These are phyloP conservation scores for Cnidoscolus chayamansa DNA, from an alignment of 441 rosid genomes.

Conservation along the genomic window DNA sequence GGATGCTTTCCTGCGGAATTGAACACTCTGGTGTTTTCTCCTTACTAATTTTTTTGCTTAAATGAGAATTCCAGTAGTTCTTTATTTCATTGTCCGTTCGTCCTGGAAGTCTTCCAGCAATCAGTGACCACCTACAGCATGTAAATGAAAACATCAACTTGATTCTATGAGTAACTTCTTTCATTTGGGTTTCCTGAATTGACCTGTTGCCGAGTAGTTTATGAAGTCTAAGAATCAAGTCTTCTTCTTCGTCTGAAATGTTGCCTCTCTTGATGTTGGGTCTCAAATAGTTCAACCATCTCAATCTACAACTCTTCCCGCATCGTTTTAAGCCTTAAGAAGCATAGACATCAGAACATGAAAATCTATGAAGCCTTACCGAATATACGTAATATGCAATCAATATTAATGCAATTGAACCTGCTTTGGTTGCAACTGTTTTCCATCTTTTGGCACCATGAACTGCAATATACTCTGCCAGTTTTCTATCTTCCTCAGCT, in stretches of 20 bases:
- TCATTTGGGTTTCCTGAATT: background rate
- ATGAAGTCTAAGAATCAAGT: slow-evolving; percentile 60
- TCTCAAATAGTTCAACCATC: slow-evolving; percentile 63
- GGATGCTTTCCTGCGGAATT: background rate
- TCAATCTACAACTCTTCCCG: slow-evolving; percentile 64
- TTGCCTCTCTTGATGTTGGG: slow-evolving; percentile 73
- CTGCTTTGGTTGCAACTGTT: slow-evolving; percentile 45
- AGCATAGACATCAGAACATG: background rate
- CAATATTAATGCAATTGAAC: slow-evolving; percentile 16
- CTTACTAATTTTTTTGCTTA: slow-evolving; percentile 52
- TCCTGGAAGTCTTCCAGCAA: slow-evolving; percentile 89
- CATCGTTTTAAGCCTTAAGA: slow-evolving; percentile 48
- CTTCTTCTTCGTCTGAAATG: slow-evolving; percentile 61
- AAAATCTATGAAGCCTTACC: background rate
- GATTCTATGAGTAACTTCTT: background rate
- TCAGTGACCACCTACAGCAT: slow-evolving; percentile 60
- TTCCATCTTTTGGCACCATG: slow-evolving; percentile 64
- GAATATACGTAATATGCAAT: background rate
- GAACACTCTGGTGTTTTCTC: slow-evolving; percentile 23
- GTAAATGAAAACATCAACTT: too few relatives aligned
- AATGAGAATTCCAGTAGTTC: slow-evolving; percentile 74
- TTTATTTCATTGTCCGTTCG: slow-evolving; percentile 74
- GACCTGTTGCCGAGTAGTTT: slow-evolving; percentile 65
- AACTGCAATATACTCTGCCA: slow-evolving; percentile 47
- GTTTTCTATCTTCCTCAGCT: slow-evolving; percentile 50